Conservation (phyloP, 176 grass and related monocot species). For the Elaeis guineensis region DNA sequence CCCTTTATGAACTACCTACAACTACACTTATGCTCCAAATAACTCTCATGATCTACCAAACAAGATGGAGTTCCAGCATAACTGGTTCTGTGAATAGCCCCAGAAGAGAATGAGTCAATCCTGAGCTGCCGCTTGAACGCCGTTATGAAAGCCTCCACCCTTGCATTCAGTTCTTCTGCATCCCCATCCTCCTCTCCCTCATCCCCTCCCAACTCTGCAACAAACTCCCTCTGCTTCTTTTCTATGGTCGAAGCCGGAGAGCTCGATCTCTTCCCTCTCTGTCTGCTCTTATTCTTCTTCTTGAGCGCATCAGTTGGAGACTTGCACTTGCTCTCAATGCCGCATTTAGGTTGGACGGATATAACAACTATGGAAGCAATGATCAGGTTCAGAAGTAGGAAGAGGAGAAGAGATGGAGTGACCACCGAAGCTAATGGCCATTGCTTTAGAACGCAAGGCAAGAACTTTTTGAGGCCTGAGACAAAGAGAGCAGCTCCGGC, state of each 20-base stretch:
- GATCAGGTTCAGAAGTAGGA: constrained; percentile 77
- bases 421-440: constrained; percentile 23
- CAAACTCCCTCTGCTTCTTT: background rate
- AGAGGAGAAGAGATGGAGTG: constrained; percentile 52
- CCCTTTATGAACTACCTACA: too few relatives aligned
- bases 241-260: background rate
- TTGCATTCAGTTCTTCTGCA: constrained; percentile 60
- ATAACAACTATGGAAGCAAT: constrained; percentile 73
- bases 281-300: constrained; percentile 27
- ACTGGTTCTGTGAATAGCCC: background rate
- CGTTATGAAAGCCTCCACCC: constrained; percentile 80
- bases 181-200: constrained; percentile 19
- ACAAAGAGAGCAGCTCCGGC: constrained; percentile 58
- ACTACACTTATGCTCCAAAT: too few relatives aligned
- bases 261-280: background rate
- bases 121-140: constrained; percentile 74
- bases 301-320: background rate
- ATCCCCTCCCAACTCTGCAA: background rate
- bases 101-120: constrained; percentile 58
- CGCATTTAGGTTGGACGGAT: constrained; percentile 28
- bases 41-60: too few relatives aligned
- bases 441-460: constrained; percentile 26
- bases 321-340: background rate
- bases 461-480: constrained; percentile 62
- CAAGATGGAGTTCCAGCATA: too few relatives aligned